A percentile compares a stretch with the other conserved stretches of the same genome.
Evolutionary conservation across 305 asterid species (phyloP).

Genomic region (Salvia sclarea): DNA sequence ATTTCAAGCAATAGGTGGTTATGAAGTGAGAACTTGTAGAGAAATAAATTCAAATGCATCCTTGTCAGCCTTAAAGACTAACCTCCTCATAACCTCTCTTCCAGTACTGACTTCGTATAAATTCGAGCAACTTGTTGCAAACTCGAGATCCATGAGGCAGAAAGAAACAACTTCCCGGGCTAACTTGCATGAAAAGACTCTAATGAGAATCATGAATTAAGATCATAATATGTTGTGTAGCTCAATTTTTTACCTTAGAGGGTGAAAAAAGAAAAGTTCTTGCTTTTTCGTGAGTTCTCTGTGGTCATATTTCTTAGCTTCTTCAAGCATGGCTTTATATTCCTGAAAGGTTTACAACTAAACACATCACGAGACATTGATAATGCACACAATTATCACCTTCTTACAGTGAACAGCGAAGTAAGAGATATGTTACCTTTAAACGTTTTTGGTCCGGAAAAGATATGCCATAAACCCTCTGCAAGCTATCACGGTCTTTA

Average conservation of each 20-base stretch:
- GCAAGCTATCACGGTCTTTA: constrained; percentile 96
- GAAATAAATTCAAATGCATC: constrained; percentile 4
- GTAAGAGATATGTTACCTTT: constrained; percentile 53
- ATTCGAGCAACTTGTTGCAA: constrained; percentile 84
- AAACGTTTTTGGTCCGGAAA: constrained; percentile 83
- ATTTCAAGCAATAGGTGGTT: constrained; percentile 32
- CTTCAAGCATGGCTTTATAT: constrained; percentile 80
- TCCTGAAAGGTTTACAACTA: constrained; percentile 56
- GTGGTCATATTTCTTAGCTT: constrained; percentile 97
- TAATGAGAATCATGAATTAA: constrained; percentile 22
- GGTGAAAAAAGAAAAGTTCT: constrained; percentile 97
- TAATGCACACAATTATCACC: constrained; percentile 18
- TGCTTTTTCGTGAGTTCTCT: constrained; percentile 95
- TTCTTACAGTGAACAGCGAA: constrained; percentile 3
- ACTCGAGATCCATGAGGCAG: constrained; percentile 75
- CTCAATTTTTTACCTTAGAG: constrained; percentile 64
- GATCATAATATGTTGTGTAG: constrained; percentile 15
- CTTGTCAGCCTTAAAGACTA: constrained; percentile 14
- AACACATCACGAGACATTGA: constrained; percentile 23
- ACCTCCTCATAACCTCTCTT: constrained; percentile 73
- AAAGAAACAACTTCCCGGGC: constrained; percentile 98
- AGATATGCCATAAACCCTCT: constrained; percentile 97
- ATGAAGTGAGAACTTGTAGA: constrained; percentile 6
- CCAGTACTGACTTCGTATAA: constrained; percentile 72
- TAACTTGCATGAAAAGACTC: constrained; percentile 38